Evolutionary conservation across 2,329 filamentous ascomycete species (phyloP), one percentile per base, ranked within the genome.

Genomic region (Arthrobotrys iridis): DNA sequence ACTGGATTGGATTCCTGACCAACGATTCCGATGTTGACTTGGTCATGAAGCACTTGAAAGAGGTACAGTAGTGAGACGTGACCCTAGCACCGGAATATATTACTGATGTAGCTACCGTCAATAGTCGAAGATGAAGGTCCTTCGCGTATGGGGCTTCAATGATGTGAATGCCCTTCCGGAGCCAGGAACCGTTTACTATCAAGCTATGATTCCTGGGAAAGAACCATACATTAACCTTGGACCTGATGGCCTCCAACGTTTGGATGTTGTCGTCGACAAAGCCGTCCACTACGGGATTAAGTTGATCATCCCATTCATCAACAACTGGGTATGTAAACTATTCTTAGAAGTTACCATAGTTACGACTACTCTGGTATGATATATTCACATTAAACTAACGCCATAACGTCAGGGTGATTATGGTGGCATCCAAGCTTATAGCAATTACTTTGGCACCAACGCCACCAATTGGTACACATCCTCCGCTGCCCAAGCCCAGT

Each of bases 251-350:
- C 85, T 91, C 5, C 85, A 89, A 80, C 85, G 88, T 6, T 85
- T 91, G 1, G 89, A 91, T 79, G 87, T 87, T 62, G 88, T 90
- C 0, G 88, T 91, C 58, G 80, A 84, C 43, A 83, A 86, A 0
- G 89, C 89, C 4, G 88, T 89, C 80, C 83, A 84, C 70, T 83
- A 86, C 63, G 86, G 86, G 2, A 83, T 91, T 77, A 89, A 89
- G 80, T 82, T 90, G 3, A 88, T 90, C 75, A 85, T 89, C 79
- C 86, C 87, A 77, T 88, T 90, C 40, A 87, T 90, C 63, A 91
- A 91, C 82, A 88, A 90, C 82, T 91, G 89, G 88, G 77, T 73
- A 60, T 11, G 59, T 20, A 48, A 13, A 43, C 4, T 22, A n/a
- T 15, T 30, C 55, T 43, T 41, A 26, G 11, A 10, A 41, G 10